phyloP scores from a whole-genome alignment of 495 filamentous ascomycete species.

The Tuber aestivum region DNA sequence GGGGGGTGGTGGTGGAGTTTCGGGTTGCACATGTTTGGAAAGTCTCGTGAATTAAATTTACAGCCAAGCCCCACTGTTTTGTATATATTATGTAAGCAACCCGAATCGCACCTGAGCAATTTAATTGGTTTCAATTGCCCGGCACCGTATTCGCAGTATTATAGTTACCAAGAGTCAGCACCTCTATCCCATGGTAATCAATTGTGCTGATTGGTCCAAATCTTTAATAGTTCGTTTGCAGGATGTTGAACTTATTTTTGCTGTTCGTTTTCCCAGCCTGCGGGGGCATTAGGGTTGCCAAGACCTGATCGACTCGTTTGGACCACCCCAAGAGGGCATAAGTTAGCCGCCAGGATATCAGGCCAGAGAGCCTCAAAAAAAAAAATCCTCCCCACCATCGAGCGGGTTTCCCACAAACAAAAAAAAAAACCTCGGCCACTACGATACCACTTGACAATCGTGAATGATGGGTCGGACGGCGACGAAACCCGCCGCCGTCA shows the following conservation, averaged over 20 bases:
- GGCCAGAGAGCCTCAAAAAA: conserved; percentile 31
- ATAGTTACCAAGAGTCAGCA: too few relatives aligned
- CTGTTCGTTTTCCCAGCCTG: not conserved
- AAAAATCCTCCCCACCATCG: not conserved
- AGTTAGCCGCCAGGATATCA: conserved; percentile 31
- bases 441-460: not conserved
- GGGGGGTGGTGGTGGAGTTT: too few relatives aligned
- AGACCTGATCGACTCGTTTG: not conserved
- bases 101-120: too few relatives aligned
- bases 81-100: too few relatives aligned
- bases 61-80: too few relatives aligned
- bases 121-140: too few relatives aligned
- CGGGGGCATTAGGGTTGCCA: not conserved
- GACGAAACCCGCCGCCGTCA: conserved; percentile 43
- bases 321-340: not conserved
- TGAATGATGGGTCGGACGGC: conserved; percentile 1
- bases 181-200: too few relatives aligned
- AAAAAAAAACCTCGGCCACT: conserved; percentile 19
- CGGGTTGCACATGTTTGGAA: too few relatives aligned
- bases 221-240: too few relatives aligned
- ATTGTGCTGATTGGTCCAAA: too few relatives aligned
- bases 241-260: not conserved
- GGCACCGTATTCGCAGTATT: too few relatives aligned
- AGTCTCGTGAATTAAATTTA: too few relatives aligned
- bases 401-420: not conserved